Evolutionary conservation across 1,284 basidiomycete species (phyloP).

Genomic region (Pseudozyma hubeiensis): DNA sequence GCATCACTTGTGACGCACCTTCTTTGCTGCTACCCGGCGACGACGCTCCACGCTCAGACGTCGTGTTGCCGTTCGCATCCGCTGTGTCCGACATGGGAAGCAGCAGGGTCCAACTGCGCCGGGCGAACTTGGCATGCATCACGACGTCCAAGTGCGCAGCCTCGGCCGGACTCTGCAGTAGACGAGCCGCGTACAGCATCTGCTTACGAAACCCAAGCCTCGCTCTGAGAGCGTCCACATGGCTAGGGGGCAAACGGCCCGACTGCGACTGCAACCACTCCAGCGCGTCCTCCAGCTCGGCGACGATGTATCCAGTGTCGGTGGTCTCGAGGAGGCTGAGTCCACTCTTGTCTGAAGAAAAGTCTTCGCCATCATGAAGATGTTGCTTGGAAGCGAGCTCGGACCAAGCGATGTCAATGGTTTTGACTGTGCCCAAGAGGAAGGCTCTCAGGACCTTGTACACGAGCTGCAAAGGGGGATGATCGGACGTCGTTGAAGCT

Average conservation of each 20-base stretch:
- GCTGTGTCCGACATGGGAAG: slow-evolving; percentile 2
- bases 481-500: neutral
- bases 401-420: slow-evolving; percentile 82
- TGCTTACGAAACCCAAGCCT: slow-evolving; percentile 47
- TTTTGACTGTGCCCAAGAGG: slow-evolving; percentile 81
- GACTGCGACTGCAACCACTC: slow-evolving; percentile 70
- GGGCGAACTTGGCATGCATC: slow-evolving; percentile 48
- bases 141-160: slow-evolving; percentile 41
- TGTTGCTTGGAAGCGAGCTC: slow-evolving; percentile 72
- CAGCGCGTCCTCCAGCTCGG: slow-evolving; percentile 75
- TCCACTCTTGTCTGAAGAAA: slow-evolving; percentile 86
- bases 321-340: slow-evolving; percentile 80
- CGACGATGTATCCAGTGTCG: slow-evolving; percentile 75
- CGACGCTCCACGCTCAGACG: neutral
- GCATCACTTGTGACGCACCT: neutral
- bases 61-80: neutral
- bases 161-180: slow-evolving; percentile 23
- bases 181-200: slow-evolving; percentile 32
- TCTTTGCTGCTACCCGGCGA: too few species aligned
- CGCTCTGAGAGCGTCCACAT: slow-evolving; percentile 23
- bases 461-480: slow-evolving; percentile 72
- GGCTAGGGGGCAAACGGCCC: neutral
- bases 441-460: slow-evolving; percentile 78
- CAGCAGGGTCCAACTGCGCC: slow-evolving; percentile 23
- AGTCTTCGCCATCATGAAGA: slow-evolving; percentile 76